Base-by-base conservation (phyloP, 495 filamentous ascomycete species). In the Friedmanniomyces endolithicus region DNA sequence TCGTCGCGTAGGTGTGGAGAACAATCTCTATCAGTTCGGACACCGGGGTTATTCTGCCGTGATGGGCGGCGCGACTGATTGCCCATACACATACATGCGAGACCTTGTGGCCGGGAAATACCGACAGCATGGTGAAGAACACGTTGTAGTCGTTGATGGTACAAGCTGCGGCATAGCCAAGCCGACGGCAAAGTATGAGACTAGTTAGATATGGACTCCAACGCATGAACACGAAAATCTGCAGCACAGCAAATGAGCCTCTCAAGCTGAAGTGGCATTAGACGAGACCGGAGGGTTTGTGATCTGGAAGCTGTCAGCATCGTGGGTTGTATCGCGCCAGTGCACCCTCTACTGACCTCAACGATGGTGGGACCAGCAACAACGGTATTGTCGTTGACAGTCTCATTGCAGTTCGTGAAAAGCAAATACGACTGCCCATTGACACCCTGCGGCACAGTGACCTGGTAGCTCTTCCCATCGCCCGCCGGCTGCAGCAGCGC, bases 391-490 rank as follows among this genome's bases (percentile, higher is more conserved):
- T 78, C 75, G 1, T 67, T 70, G 16, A 74, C 65, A 2, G 56
- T 59, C 1, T 55, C 53, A 19, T 65, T 64, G n/a, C 64, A 64
- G 37, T 50, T 69, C 2, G 71, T 70, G 22, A 78, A 60, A 23
- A 77, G 60, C 8, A 75, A 65, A 58, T 78, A 78, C 20, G 65
- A 71, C 63, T 75, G 70, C 6, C 75, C 75, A 22, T 68, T 61
- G 17, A 75, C 56, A 22, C 68, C 70, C 19, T 54, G 34, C 1
- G 75, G 75, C 23, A 77, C 68, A 0, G 57, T 63, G 34, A 66
- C 61, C 23, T 58, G 49, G 43, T 48, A 65, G 27, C 37, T 55
- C 39, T 29, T 52, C 16, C 60, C 60, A n/a, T 55, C 52, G 45
- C 31, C 31, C 46, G 48, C 57, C 16, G 31, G 24, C 11, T 43